phyloP scores from a whole-genome alignment of 352 stramenopile genomes.

The Blastocystis sp. region DNA sequence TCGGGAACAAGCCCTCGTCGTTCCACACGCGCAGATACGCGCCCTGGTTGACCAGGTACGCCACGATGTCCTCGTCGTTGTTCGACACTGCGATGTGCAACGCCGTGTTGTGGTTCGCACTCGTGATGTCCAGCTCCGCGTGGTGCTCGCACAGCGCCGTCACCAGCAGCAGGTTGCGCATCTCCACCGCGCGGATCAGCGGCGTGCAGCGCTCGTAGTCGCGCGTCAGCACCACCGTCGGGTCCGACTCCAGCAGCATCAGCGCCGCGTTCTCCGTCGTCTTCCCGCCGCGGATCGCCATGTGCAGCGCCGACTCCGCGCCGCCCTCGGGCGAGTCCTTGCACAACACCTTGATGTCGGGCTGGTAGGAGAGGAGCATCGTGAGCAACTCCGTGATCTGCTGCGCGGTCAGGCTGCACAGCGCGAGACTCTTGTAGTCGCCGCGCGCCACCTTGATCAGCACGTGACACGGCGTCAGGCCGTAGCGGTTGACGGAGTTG shows the following conservation, averaged over 20 bases:
- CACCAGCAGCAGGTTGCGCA: slow-evolving; percentile 18
- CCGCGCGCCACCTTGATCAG: slow-evolving; percentile 18
- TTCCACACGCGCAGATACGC: slow-evolving; percentile 68
- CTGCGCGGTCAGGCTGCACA: neutral
- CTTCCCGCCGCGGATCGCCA: slow-evolving; percentile 59
- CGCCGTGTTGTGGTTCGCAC: neutral
- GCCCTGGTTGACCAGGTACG: slow-evolving; percentile 49
- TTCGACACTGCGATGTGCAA: slow-evolving; percentile 68
- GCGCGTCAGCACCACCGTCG: slow-evolving; percentile 18
- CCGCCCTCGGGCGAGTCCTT: neutral
- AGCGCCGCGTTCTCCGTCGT: slow-evolving; percentile 36
- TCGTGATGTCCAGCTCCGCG: slow-evolving; percentile 39
- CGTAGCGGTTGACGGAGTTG: slow-evolving; percentile 15
- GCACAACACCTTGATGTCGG: slow-evolving; percentile 12
- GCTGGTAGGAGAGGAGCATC: neutral
- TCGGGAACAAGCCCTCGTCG: slow-evolving; percentile 62
- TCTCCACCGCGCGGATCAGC: slow-evolving; percentile 52
- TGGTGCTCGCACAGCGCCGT: slow-evolving; percentile 39
- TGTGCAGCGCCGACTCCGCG: slow-evolving; percentile 44
- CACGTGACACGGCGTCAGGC: slow-evolving; percentile 30
- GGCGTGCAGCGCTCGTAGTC: slow-evolving; percentile 54
- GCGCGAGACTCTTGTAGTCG: slow-evolving; percentile 1
- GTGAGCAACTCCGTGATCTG: slow-evolving; percentile 8
- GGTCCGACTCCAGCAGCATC: slow-evolving; percentile 21
- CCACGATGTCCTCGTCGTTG: slow-evolving; percentile 45